Evolutionary conservation across 805 yeast genomes (phyloP).

Genomic region (Candida railenensis): DNA sequence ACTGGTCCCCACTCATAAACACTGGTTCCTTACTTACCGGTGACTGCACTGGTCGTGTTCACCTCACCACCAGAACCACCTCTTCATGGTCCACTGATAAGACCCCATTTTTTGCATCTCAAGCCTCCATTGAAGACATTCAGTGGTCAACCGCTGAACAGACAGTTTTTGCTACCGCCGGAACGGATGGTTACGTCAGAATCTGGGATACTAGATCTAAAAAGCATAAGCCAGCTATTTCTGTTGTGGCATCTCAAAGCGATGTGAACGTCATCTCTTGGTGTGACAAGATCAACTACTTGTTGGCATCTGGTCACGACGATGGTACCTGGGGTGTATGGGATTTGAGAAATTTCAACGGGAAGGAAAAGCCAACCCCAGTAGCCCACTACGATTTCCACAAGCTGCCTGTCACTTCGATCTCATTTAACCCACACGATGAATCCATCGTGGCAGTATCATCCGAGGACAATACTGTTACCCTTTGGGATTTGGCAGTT

Average conservation of each 20-base stretch:
- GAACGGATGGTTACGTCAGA: slow-evolving; percentile 85
- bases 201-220: slow-evolving; percentile 97
- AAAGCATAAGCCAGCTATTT: slow-evolving; percentile 86
- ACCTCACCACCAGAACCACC: slow-evolving; percentile 72
- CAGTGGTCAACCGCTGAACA: slow-evolving; percentile 94
- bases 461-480: slow-evolving; percentile 94
- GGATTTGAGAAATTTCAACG: slow-evolving; percentile 87
- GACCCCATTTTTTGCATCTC: slow-evolving; percentile 67
- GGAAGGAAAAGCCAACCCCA: slow-evolving; percentile 56
- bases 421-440: slow-evolving; percentile 91
- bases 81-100: slow-evolving; percentile 84
- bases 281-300: slow-evolving; percentile 83
- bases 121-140: slow-evolving; percentile 87
- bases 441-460: slow-evolving; percentile 95
- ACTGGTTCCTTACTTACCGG: slow-evolving; percentile 87
- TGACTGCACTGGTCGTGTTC: slow-evolving; percentile 82
- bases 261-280: slow-evolving; percentile 96
- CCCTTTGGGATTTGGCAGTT: slow-evolving; percentile 96
- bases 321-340: slow-evolving; percentile 98
- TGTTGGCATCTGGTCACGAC: slow-evolving; percentile 94
- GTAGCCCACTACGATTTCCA: slow-evolving; percentile 97
- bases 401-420: slow-evolving; percentile 87
- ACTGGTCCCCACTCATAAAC: slow-evolving; percentile 87
- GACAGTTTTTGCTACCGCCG: slow-evolving; percentile 94
- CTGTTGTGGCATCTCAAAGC: slow-evolving; percentile 72